Conservation (phyloP, 2,329 filamentous ascomycete genomes). For the Penicillium hordei region DNA sequence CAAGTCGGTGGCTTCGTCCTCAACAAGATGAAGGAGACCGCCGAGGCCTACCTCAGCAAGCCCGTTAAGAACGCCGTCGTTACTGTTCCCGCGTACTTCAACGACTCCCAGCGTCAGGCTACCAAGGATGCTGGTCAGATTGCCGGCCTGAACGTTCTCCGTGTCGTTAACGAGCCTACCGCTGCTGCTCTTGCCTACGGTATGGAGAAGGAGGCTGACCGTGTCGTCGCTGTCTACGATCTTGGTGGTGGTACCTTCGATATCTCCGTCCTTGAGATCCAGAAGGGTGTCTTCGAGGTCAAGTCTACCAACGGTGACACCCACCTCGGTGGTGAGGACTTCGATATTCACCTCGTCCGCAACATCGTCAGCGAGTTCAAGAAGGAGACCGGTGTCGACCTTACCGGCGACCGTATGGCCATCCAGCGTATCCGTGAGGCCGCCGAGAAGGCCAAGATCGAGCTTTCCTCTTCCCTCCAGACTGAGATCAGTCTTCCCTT, state of each 20-base stretch:
- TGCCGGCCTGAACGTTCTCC: conserved; percentile 90
- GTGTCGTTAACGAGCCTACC: conserved; percentile 97
- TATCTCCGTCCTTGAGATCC: conserved; percentile 96
- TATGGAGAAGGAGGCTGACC: conserved; percentile 89
- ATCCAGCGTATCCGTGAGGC: conserved; percentile 99
- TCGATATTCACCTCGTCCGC: conserved; percentile 91
- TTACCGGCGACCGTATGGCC: conserved; percentile 91
- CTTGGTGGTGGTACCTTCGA: conserved; percentile 98
- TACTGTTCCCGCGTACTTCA: conserved; percentile 97
- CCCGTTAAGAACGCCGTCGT: conserved; percentile 93
- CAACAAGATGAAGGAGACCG: conserved; percentile 99
- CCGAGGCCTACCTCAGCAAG: conserved; percentile 88
- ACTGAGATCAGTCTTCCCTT: conserved; percentile 99
- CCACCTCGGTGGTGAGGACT: conserved; percentile 96
- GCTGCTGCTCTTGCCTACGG: conserved; percentile 94
- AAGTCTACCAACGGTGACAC: conserved; percentile 99
- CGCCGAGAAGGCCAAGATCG: conserved; percentile 99
- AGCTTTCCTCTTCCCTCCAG: conserved; percentile 89
- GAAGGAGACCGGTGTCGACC: conserved; percentile 88
- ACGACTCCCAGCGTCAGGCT: conserved; percentile 95
- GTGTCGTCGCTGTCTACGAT: conserved; percentile 93
- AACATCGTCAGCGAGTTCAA: conserved; percentile 95
- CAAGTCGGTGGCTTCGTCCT: conserved; percentile 96
- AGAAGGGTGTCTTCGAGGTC: conserved; percentile 97
- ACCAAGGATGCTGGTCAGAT: conserved; percentile 99